phyloP scores from a whole-genome alignment of 2,329 filamentous ascomycete species.

The Furcasterigmium furcatum region DNA sequence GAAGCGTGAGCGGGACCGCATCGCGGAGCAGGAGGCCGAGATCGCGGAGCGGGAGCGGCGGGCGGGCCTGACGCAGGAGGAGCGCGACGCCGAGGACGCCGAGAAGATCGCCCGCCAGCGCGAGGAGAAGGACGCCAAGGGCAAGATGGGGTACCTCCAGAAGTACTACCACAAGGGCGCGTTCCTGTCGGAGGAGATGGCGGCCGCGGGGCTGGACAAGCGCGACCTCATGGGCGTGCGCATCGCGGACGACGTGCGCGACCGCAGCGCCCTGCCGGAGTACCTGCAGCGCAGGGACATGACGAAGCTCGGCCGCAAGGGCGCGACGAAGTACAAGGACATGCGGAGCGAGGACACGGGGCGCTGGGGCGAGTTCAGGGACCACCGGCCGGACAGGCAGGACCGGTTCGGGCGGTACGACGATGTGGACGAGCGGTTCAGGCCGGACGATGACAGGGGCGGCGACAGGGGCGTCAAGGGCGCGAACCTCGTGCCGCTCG shows the following conservation, averaged over 20 bases:
- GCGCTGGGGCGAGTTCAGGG: slow-evolving; percentile 68
- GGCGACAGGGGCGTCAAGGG: slow-evolving; percentile 50
- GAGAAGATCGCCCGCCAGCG: slow-evolving; percentile 74
- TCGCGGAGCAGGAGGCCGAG: slow-evolving; percentile 81
- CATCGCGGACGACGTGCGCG: slow-evolving; percentile 79
- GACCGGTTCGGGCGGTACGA: slow-evolving; percentile 30
- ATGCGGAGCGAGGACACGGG: slow-evolving; percentile 89
- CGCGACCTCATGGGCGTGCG: slow-evolving; percentile 82
- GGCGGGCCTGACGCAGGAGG: slow-evolving; percentile 80
- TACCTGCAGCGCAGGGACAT: slow-evolving; percentile 92
- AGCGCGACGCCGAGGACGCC: slow-evolving; percentile 81
- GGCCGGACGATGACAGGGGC: slow-evolving; percentile 55
- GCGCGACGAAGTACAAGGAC: slow-evolving; percentile 85
- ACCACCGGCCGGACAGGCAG: slow-evolving; percentile 35
- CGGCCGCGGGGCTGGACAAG: slow-evolving; percentile 70
- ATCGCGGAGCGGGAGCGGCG: slow-evolving; percentile 86
- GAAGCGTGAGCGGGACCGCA: slow-evolving; percentile 79
- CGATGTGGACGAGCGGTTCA: slow-evolving; percentile 63
- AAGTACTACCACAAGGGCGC: slow-evolving; percentile 97
- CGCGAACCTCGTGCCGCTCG: slow-evolving; percentile 69
- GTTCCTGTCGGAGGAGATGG: slow-evolving; percentile 83
- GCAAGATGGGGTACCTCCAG: slow-evolving; percentile 87
- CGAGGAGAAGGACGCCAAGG: slow-evolving; percentile 73
- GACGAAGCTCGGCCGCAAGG: slow-evolving; percentile 91
- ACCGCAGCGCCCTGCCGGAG: slow-evolving; percentile 81